These are phyloP conservation scores for Globisporangium viniferum DNA, from an alignment of 352 stramenopile species.

Conservation along the genomic window DNA sequence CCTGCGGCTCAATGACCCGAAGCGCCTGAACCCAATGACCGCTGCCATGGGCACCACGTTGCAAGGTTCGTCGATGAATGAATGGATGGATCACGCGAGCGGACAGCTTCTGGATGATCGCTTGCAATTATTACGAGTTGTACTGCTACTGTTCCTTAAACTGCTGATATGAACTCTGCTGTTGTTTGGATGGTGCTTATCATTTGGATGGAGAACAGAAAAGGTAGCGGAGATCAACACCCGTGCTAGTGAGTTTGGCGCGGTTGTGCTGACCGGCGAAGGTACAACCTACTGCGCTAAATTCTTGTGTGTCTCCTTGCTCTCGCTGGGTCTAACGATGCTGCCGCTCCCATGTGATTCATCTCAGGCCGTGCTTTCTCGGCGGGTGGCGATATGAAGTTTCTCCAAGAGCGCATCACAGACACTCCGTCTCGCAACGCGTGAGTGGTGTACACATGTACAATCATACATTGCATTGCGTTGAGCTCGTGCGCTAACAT, in stretches of 20 bases:
- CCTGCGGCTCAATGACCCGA: slow-evolving; percentile 69
- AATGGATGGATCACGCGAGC: neutral
- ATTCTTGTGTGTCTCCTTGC: neutral
- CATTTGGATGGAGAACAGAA: slow-evolving; percentile 15
- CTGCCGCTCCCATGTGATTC: neutral
- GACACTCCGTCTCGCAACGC: slow-evolving; percentile 80
- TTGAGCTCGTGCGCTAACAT: neutral
- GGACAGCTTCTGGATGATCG: neutral
- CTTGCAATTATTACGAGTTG: neutral
- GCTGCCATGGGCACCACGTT: slow-evolving; percentile 71
- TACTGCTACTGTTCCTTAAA: neutral
- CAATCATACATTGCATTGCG: neutral
- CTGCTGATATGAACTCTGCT: neutral
- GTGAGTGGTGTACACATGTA: slow-evolving; percentile 11
- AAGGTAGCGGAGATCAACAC: slow-evolving; percentile 49
- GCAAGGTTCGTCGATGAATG: slow-evolving; percentile 26
- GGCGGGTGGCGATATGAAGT: slow-evolving; percentile 83
- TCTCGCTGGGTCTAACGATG: neutral
- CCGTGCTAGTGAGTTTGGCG: slow-evolving; percentile 48
- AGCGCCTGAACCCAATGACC: slow-evolving; percentile 88
- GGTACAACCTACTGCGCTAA: slow-evolving; percentile 16
- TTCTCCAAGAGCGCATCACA: slow-evolving; percentile 49
- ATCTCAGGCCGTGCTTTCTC: slow-evolving; percentile 67
- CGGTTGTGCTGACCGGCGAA: slow-evolving; percentile 75
- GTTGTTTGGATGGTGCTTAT: neutral